Base-by-base conservation (phyloP, 2,329 filamentous ascomycete species). In the Scopulariopsis brevicaulis region DNA sequence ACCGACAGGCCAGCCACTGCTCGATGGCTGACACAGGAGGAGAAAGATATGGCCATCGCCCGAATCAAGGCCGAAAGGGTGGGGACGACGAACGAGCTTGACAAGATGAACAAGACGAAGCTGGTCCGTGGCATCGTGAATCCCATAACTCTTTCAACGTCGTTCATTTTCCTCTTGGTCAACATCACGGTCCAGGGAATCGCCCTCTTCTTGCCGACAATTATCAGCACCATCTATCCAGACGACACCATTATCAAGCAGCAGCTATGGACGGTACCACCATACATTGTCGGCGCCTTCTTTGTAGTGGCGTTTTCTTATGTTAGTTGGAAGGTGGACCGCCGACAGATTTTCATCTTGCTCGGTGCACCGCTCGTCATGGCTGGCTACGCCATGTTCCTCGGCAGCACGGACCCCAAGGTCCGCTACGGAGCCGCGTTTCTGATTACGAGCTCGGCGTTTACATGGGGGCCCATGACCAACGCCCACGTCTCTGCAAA, bases 401-500 rank as follows among this genome's bases (percentile, higher is more conserved):
- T 70, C 14, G 64, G 65, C 1, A 69, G 65, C 10, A 61, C 68
- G 24, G 71, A 70, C 56, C 64, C 73, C 28, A 68, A 66, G 11
- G 70, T 75, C 60, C 75, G 77, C 63, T 81, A 81, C 65, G 69
- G 73, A 7, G 77, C 72, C n/a, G 74, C 74, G 59, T 77, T 79
- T 61, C 63, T 79, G 14, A 68, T 68, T 1, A 74, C 73, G 0
- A 74, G 74, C 3, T 81, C 82, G 1, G 81, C 81, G 2, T 86
- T 84, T 64, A 68, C 78, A 11, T 79, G 82, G 58, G 84, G 83
- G 1, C 76, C 83, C 0, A 74, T 87, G 24, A 81, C 77, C 65
- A 85, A 84, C 60, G 82, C 83, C 0, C 79, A 86, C 60, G 79
- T 78, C 6, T 80, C 82, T 0, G 83, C 82, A 5, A 87, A 86